These are phyloP conservation scores for Niveomyces coronatus DNA, from an alignment of 2,329 filamentous ascomycete species.

Conservation along the genomic window DNA sequence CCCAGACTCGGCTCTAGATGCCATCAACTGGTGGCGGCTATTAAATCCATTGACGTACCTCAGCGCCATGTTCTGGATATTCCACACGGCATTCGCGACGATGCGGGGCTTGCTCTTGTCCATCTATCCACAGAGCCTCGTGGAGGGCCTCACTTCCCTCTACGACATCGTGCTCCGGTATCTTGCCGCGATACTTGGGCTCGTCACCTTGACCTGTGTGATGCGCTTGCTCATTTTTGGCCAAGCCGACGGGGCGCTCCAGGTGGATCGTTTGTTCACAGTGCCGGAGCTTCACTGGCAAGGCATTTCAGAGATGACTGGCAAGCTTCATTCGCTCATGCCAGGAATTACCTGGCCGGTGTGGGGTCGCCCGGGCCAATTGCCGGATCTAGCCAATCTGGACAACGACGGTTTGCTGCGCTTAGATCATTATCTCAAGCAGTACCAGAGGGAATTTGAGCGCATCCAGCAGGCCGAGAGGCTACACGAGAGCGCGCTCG, in stretches of 20 bases:
- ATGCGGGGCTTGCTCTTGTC: conserved; percentile 11
- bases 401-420: conserved; percentile 13
- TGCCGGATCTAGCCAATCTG: conserved; percentile 7
- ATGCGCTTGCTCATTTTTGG: conserved; percentile 5
- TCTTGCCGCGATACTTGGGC: background rate
- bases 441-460: conserved; percentile 21
- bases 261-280: conserved; percentile 3
- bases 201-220: conserved; percentile 5
- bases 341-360: conserved; percentile 6
- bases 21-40: conserved; percentile 17
- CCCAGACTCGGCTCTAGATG: background rate
- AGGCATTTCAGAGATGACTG: conserved; percentile 10
- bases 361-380: background rate
- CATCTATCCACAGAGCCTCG: conserved; percentile 8
- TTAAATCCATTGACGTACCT: conserved; percentile 24
- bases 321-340: conserved; percentile 12
- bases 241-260: conserved; percentile 7
- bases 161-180: conserved; percentile 4
- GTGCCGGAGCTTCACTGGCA: conserved; percentile 11
- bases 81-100: conserved; percentile 14
- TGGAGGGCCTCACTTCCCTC: conserved; percentile 10
- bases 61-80: conserved; percentile 15
- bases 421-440: conserved; percentile 16
- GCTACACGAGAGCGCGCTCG: conserved; percentile 27
- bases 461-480: conserved; percentile 20